Base-by-base conservation (phyloP, 441 rosid species). In the Omphalea diandra region DNA sequence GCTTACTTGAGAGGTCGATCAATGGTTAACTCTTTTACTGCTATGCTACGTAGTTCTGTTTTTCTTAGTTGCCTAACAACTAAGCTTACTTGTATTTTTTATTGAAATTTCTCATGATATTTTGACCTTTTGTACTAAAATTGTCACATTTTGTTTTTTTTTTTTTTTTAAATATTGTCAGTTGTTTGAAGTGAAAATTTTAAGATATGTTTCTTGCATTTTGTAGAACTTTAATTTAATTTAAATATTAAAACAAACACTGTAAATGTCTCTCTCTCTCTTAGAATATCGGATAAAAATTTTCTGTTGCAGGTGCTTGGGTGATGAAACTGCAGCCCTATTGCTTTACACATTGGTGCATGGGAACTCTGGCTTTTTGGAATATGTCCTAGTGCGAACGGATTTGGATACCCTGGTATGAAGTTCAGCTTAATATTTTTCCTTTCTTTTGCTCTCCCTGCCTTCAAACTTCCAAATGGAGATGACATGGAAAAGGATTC, bases 361-460 rank as follows among this genome's bases (percentile, higher is more conserved):
- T 80, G 98, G 98, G 72, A 96, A 96, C 80, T 86, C 94, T n/a
- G 88, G 85, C 80, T 96, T 96, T 75, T 85, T 91, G 87, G 99
- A 96, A 84, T 90, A 96, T 76, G 96, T 93, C 46, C 79, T 96
- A 76, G 99, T 93, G 81, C 96, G 97, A 76, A 93, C 94, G 40
- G 99, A 96, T 86, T 27, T 93, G 85, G 99, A 96, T 82, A 96
- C 94, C 52, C 70, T 96, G 98, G 99, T 96, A 93, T 62, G 88
- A 29, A 52, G 60, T 52, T 50, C 67, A 70, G 41, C 73, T 71
- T 33, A 31, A 65, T 7, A 38, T 43, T 26, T 38, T 41, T 60
- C 17, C 5, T 57, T 38, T 64, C 14, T 8, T 22, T 3, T 47
- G 47, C 33, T 35, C 64, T 5, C 47, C 22, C 20, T 41, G 15